phyloP scores from a whole-genome alignment of 129 eudicot species.

The carrot (Daucus carota) region DH1_v3.0 NC_030389.2:2568501-2569000 shows the following conservation, averaged over 20 bases:
- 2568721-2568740: background rate
- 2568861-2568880: background rate
- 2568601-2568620: too few relatives aligned
- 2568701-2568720: background rate
- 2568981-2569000: background rate
- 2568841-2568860: background rate
- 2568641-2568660: too few relatives aligned
- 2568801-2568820: background rate
- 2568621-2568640: too few relatives aligned
- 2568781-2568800: conserved; percentile 2
- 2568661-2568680: too few relatives aligned
- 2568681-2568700: background rate
- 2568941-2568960: background rate
- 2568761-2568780: conserved; percentile 1
- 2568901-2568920: background rate
- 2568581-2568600: too few relatives aligned
- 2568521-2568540: too few relatives aligned
- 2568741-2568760: too few relatives aligned
- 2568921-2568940: conserved; percentile 6
- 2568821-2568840: background rate
- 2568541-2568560: too few relatives aligned
- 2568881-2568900: background rate
- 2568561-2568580: too few relatives aligned
- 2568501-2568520: too few relatives aligned
- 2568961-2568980: background rate